A percentile compares a stretch with the other conserved stretches of the same genome.
Conservation (phyloP, 2,329 filamentous ascomycete species). For the Boeremia lycopersici region DNA sequence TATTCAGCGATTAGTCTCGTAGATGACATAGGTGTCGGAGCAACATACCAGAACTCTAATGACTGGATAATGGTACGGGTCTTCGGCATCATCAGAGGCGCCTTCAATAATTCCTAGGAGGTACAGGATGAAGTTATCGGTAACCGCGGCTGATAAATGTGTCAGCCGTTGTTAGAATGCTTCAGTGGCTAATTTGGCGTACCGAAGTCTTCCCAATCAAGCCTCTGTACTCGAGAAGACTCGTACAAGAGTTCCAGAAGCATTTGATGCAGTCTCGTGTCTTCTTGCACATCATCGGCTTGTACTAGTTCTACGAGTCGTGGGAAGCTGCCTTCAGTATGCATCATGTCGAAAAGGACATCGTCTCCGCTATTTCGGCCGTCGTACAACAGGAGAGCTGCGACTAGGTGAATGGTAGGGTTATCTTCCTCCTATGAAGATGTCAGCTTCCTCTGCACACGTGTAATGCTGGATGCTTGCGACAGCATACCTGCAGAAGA, state of each 20-base stretch:
- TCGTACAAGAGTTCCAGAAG: slow-evolving; percentile 92
- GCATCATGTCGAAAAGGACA: slow-evolving; percentile 82
- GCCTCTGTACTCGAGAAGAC: slow-evolving; percentile 88
- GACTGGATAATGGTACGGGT: slow-evolving; percentile 94
- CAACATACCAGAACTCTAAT: slow-evolving; percentile 83
- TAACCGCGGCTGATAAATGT: slow-evolving; percentile 56
- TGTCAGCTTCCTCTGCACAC: slow-evolving; percentile 19
- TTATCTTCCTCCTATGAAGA: slow-evolving; percentile 78
- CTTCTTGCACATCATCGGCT: slow-evolving; percentile 64
- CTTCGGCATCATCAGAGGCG: slow-evolving; percentile 82
- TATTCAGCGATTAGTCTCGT: slow-evolving; percentile 45
- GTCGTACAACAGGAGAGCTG: slow-evolving; percentile 84
- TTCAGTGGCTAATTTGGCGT: slow-evolving; percentile 44
- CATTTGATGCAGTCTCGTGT: slow-evolving; percentile 76
- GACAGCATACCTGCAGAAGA: slow-evolving; percentile 66
- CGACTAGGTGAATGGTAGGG: slow-evolving; percentile 78
- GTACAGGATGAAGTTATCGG: slow-evolving; percentile 81
- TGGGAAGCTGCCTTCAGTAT: slow-evolving; percentile 81
- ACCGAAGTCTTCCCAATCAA: slow-evolving; percentile 78
- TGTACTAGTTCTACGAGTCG: slow-evolving; percentile 83
- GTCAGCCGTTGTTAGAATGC: slow-evolving; percentile 17
- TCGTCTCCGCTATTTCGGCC: slow-evolving; percentile 79
- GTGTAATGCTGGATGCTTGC: background rate
- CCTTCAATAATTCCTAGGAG: slow-evolving; percentile 89
- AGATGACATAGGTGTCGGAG: background rate